phyloP scores from a whole-genome alignment of 345 rosid genomes.

The Viola odorata region DNA sequence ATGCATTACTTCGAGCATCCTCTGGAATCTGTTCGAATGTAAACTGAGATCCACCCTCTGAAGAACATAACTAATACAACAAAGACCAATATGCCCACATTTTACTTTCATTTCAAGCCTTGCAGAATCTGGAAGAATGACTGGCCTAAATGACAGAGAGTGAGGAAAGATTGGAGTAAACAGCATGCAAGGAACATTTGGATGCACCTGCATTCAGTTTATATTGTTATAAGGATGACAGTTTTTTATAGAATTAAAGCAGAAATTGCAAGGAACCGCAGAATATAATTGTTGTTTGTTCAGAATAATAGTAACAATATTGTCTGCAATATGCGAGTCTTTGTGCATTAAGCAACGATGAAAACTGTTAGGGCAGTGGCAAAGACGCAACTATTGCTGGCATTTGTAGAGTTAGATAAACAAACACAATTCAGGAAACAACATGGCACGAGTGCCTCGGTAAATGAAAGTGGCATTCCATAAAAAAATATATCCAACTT shows the following conservation, averaged over 20 bases:
- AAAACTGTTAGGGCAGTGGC: too few relatives aligned
- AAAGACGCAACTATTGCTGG: too few relatives aligned
- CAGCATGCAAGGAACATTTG: constrained; percentile 97
- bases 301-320: too few relatives aligned
- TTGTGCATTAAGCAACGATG: too few relatives aligned
- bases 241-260: neutral
- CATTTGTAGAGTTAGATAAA: too few relatives aligned
- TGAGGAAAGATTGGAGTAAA: constrained; percentile 98
- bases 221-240: neutral
- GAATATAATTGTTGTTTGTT: neutral
- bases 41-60: neutral
- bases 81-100: neutral
- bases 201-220: constrained; percentile 74
- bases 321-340: too few relatives aligned
- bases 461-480: too few relatives aligned
- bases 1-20: constrained; percentile 93
- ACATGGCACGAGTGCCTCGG: too few relatives aligned
- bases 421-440: too few relatives aligned
- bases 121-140: constrained; percentile 98
- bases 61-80: neutral
- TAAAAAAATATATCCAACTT: too few relatives aligned
- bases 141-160: constrained; percentile 96
- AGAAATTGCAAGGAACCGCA: constrained; percentile 3
- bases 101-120: constrained; percentile 82
- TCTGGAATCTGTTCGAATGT: constrained; percentile 62